Evolutionary conservation across 2,329 filamentous ascomycete genomes (phyloP).

Genomic region (Penicillium sp.): DNA sequence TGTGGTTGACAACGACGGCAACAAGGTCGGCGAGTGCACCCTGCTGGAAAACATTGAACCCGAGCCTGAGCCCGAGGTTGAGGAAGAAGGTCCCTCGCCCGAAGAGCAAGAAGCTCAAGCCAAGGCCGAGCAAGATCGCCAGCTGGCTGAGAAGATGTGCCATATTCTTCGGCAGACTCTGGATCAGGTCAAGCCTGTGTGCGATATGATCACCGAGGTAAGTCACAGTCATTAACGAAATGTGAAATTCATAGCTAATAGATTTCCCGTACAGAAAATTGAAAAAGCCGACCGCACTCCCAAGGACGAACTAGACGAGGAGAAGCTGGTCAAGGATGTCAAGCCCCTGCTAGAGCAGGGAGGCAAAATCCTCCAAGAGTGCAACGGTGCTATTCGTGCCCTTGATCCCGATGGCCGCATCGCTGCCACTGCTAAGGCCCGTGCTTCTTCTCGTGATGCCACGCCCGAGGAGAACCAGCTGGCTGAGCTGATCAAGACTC

Average conservation of each 20-base stretch:
- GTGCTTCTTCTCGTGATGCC: constrained; percentile 71
- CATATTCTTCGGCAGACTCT: constrained; percentile 73
- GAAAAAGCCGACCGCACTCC: constrained; percentile 77
- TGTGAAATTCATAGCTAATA: constrained; percentile 12
- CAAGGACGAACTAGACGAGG: constrained; percentile 86
- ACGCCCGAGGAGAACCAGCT: constrained; percentile 81
- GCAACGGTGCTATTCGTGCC: constrained; percentile 81
- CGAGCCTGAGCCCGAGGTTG: constrained; percentile 33
- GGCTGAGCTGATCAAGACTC: constrained; percentile 79
- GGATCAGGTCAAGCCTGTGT: constrained; percentile 79
- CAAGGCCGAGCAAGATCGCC: constrained; percentile 65
- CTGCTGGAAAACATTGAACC: constrained; percentile 57
- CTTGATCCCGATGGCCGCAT: constrained; percentile 88
- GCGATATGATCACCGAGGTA: constrained; percentile 81
- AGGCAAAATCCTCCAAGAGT: constrained; percentile 74
- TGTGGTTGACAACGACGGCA: constrained; percentile 60
- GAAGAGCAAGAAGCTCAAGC: constrained; percentile 57
- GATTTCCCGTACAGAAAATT: constrained; percentile 58
- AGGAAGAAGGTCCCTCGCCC: constrained; percentile 39
- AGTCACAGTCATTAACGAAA: constrained; percentile 22
- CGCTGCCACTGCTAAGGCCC: constrained; percentile 79
- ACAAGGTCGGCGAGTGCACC: constrained; percentile 64
- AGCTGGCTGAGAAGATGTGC: constrained; percentile 76
- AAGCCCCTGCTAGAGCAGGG: constrained; percentile 88
- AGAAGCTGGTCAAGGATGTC: constrained; percentile 81